These are phyloP conservation scores for Hirsutella rhossiliensis DNA, from an alignment of 2,329 filamentous ascomycete genomes.

Conservation along the genomic window DNA sequence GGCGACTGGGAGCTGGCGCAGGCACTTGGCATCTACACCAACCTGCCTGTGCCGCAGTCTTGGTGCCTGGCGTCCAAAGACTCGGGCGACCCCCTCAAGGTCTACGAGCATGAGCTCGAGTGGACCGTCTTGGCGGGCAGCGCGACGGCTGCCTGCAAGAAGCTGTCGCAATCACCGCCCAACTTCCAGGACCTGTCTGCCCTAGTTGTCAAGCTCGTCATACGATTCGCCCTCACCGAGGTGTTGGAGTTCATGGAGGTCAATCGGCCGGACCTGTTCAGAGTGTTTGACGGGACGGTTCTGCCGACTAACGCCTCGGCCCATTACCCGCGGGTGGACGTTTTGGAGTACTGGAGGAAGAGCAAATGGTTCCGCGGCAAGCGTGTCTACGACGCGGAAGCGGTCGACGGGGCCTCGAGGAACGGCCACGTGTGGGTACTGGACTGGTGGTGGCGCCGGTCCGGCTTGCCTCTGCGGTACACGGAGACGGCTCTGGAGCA, in stretches of 20 bases:
- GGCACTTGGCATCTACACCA: conserved; percentile 70
- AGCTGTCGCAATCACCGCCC: conserved; percentile 59
- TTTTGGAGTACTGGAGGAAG: conserved; percentile 85
- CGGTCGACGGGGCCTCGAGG: conserved; percentile 76
- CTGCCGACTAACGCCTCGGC: conserved; percentile 81
- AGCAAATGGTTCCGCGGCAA: conserved; percentile 74
- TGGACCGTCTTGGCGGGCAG: conserved; percentile 70
- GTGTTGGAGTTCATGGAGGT: conserved; percentile 58
- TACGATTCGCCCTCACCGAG: conserved; percentile 77
- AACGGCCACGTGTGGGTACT: conserved; percentile 76
- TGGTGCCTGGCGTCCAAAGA: conserved; percentile 52
- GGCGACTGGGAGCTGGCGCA: conserved; percentile 86
- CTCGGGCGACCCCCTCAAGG: conserved; percentile 52
- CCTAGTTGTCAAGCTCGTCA: conserved; percentile 75
- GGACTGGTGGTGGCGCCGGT: conserved; percentile 82
- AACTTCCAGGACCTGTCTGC: conserved; percentile 62
- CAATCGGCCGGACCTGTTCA: conserved; percentile 62
- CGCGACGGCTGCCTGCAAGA: conserved; percentile 58
- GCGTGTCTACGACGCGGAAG: conserved; percentile 67
- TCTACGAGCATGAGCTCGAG: conserved; percentile 69
- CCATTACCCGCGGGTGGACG: conserved; percentile 71
- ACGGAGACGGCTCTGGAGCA: conserved; percentile 81
- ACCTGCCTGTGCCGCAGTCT: conserved; percentile 55
- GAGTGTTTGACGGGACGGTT: conserved; percentile 73
- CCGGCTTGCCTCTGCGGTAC: conserved; percentile 67